A percentile compares a stretch with the other conserved stretches of the same genome.
Evolutionary conservation across 164 flowering plant genomes (phyloP).

Genomic region (Vitis labrusca): DNA sequence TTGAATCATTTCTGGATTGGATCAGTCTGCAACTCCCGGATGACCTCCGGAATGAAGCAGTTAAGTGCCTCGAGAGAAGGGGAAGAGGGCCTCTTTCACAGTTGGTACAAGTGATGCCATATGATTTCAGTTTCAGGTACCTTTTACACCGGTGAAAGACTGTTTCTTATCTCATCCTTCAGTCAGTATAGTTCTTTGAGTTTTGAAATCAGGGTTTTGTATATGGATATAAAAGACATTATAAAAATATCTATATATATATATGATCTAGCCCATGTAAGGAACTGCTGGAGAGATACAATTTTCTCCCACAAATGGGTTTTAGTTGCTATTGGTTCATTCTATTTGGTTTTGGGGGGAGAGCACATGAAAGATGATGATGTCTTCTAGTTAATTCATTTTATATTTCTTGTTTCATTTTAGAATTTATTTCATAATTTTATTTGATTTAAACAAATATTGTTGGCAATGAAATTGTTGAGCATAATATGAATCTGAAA

Average conservation of each 20-base stretch:
- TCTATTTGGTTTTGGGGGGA: no score
- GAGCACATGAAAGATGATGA: not conserved
- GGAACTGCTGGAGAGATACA: not conserved
- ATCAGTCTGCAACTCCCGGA: constrained; percentile 40
- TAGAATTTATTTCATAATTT: no score
- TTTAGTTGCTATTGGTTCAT: constrained; percentile 5
- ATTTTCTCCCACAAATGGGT: not conserved
- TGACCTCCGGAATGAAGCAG: constrained; percentile 30
- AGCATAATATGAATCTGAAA: no score
- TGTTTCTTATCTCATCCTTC: not conserved
- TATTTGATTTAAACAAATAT: no score
- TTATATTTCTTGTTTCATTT: not conserved
- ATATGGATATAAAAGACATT: not conserved
- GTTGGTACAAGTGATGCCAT: constrained; percentile 38
- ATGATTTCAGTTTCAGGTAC: constrained; percentile 60
- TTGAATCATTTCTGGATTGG: constrained; percentile 44
- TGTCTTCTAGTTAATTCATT: not conserved
- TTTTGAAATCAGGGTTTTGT: not conserved
- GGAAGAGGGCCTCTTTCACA: constrained; percentile 31
- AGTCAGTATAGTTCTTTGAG: constrained; percentile 1
- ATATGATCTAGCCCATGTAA: not conserved
- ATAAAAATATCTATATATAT: no score
- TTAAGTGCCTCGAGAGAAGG: constrained; percentile 33
- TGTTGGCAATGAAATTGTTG: no score
- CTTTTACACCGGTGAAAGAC: constrained; percentile 30